These are phyloP conservation scores for Fusarium humuli DNA, from an alignment of 2,329 filamentous ascomycete genomes.

Conservation along the genomic window DNA sequence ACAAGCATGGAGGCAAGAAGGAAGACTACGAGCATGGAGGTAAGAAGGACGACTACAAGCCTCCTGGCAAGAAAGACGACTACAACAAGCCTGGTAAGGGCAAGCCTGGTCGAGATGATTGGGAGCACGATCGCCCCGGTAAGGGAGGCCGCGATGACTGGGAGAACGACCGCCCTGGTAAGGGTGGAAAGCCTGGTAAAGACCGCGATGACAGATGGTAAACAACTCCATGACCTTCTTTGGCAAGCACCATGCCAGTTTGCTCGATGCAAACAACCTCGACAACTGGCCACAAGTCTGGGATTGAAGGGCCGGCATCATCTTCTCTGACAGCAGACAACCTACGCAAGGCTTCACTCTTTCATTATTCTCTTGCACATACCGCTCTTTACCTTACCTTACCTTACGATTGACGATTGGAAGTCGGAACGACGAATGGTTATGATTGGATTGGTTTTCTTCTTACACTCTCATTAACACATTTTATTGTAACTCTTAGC, in stretches of 20 bases:
- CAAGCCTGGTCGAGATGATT: too few relatives aligned
- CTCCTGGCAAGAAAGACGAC: neutral
- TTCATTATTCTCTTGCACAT: neutral
- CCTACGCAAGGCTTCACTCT: neutral
- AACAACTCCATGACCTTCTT: neutral
- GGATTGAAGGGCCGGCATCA: neutral
- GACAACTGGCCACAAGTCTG: neutral
- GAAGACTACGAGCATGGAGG: neutral
- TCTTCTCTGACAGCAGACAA: neutral
- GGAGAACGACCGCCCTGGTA: neutral
- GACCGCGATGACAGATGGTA: neutral
- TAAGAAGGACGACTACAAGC: neutral
- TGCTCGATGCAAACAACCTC: neutral
- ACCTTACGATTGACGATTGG: neutral
- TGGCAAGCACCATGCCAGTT: neutral
- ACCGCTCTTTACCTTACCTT: neutral
- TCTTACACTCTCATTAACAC: conserved; percentile 7
- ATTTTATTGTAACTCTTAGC: neutral
- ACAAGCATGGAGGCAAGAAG: neutral
- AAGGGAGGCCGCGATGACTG: neutral
- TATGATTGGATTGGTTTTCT: neutral
- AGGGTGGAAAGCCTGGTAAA: neutral
- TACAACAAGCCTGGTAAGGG: neutral
- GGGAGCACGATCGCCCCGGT: too few relatives aligned
- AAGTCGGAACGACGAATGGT: neutral